phyloP scores from a whole-genome alignment of 75 land plant genomes.

The Pinus tabuliformis region DNA sequence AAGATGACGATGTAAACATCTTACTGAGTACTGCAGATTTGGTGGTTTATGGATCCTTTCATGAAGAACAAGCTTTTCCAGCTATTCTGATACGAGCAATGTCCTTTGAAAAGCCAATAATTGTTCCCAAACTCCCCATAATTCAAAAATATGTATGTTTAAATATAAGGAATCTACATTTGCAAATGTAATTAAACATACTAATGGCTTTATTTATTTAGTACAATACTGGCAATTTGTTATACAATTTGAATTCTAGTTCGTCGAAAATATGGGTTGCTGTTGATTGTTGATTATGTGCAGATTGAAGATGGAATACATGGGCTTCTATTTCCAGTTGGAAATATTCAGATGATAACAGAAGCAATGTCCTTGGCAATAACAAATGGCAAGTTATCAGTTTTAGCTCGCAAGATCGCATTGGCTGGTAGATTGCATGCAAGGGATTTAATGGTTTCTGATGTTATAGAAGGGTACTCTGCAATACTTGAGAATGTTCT shows the following conservation, averaged over 20 bases:
- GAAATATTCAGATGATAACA: conserved; percentile 41
- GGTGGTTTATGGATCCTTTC: conserved; percentile 77
- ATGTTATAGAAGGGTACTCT: conserved; percentile 65
- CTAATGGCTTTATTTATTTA: neutral
- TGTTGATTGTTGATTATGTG: conserved; percentile 5
- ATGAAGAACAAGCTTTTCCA: conserved; percentile 88
- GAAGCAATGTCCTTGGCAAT: conserved; percentile 36
- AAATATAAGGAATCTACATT: neutral
- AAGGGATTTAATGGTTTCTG: conserved; percentile 50
- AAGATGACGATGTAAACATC: conserved; percentile 44
- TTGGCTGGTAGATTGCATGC: conserved; percentile 45
- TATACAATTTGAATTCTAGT: neutral
- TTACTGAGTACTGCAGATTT: conserved; percentile 58
- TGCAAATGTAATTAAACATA: conserved; percentile 1
- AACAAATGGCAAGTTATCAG: conserved; percentile 37
- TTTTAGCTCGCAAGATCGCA: conserved; percentile 42
- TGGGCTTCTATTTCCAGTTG: conserved; percentile 78
- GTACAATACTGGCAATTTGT: neutral
- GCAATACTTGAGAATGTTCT: conserved; percentile 65
- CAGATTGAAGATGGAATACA: conserved; percentile 78
- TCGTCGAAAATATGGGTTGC: conserved; percentile 15
- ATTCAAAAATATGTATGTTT: conserved; percentile 74
- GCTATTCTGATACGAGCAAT: conserved; percentile 64
- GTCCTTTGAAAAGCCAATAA: conserved; percentile 71
- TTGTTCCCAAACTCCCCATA: conserved; percentile 74